Evolutionary conservation across 139 green algal species (phyloP).

Genomic region (Medakamo hakoo): DNA sequence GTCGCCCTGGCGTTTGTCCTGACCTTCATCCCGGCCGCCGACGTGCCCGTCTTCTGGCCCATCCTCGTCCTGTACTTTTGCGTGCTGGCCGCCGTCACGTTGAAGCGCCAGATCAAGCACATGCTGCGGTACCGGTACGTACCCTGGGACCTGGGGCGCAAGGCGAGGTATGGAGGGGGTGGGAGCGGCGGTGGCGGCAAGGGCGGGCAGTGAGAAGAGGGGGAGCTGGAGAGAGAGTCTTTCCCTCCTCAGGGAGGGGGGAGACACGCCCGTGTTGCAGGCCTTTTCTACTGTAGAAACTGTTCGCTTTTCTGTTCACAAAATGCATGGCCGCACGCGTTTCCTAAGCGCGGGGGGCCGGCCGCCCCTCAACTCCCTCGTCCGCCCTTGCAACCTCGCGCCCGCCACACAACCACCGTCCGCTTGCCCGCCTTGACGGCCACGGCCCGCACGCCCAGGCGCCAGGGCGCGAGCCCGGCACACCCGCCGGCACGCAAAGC

Average conservation of each 20-base stretch:
- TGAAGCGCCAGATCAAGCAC: constrained; percentile 96
- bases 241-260: neutral
- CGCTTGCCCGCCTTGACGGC: neutral
- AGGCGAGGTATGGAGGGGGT: constrained; percentile 23
- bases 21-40: constrained; percentile 89
- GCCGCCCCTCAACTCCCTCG: too few relatives aligned
- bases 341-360: too few relatives aligned
- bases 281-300: neutral
- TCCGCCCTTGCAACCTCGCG: too few relatives aligned
- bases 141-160: constrained; percentile 70
- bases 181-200: neutral
- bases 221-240: neutral
- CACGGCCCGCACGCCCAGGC: neutral
- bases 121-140: constrained; percentile 96
- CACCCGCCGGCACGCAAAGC: neutral
- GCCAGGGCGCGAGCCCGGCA: neutral
- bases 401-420: neutral
- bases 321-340: too few relatives aligned
- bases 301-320: too few relatives aligned
- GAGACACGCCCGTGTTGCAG: too few relatives aligned
- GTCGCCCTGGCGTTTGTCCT: constrained; percentile 65
- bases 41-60: constrained; percentile 99
- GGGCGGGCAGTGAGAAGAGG: neutral
- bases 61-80: constrained; percentile 92
- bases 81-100: constrained; percentile 84